Evolutionary conservation across 1,284 basidiomycete species (phyloP), one percentile per base, ranked within the genome.

Genomic region (Microbotryomycetes sp.): DNA sequence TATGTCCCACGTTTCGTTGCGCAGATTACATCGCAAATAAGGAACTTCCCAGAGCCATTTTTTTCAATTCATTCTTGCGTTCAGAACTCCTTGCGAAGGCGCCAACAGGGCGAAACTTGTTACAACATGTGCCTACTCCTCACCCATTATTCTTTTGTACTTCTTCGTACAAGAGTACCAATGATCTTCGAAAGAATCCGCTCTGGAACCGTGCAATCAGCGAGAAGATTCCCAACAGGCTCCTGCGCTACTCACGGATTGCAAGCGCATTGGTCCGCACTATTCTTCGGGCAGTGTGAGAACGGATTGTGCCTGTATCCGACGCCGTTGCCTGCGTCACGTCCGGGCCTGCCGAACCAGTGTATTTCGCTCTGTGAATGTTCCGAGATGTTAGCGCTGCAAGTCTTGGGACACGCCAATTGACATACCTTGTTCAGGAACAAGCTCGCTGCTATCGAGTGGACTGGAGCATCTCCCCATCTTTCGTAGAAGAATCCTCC

Each of bases 401-500:
- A 27, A 6, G 46, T 5, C 35, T 50, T 46, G 16, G 6, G 53
- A n/a, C 24, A 31, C 16, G 52, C 35, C 4, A 5, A 15, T n/a
- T 23, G 56, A 9, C 28, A 56, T 27, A 27, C 81, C 73, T 81
- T 85, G 54, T 78, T 73, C 2, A 64, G 46, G 69, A 91, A 88
- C 24, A 91, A 73, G 0, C 85, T 82, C 0, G 82, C 86, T 1
- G 85, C 89, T 60, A 91, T 88, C 56, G 84, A 87, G 71, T 91
- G 88, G 7, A 91, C 81, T 3, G 89, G 90, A 7, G 91, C 90
- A 73, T 91, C 59, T 4, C 68, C 71, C 68, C 70, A 71, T 1
- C 71, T 50, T 50, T 91, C 88, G 70, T 90, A 90, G 16, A 64
- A 66, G 71, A 89, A 89, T 5, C 90, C 89, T 23, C 91, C 91